Evolutionary conservation across 768 basidiomycete species (phyloP), one percentile per base, ranked within the genome.

Genomic region (Stropharia rugosoannulata): DNA sequence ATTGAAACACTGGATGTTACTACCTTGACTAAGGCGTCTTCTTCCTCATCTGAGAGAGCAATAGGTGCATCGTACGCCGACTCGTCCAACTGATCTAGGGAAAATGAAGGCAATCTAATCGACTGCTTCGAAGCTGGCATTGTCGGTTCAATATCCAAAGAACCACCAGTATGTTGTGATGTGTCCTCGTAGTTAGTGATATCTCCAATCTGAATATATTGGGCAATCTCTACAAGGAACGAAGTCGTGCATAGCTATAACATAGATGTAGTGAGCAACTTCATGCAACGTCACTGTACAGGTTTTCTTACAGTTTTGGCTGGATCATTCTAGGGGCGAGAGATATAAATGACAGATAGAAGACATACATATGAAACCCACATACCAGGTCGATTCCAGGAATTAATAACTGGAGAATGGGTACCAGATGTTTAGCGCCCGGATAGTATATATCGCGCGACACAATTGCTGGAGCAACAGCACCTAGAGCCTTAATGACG

Each of bases 311-410:
- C 87, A 59, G 89, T 91, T 73, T 92, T 92, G 0, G 81, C 74
- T 4, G 89, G 89, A 64, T 91, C 89, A 62, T 91, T 90, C 87
- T 90, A 55, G 18, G 10, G 41, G 5, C 9, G 15, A 37, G 37
- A 47, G 56, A 10, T 7, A 38, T 22, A 16, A 27, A 38, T 36
- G 36, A n/a, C 43, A 32, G 22, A 40, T 36, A 15, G 39, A 55
- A 37, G 12, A 52, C 15, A 36, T 13, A 25, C 19, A 43, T 32
- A 51, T 27, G 2, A 15, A 15, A 19, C 16, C 8, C 15, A 71
- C 84, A 53, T 68, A 89, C 88, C 59, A 95, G 76, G 73, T 95
- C 93, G 60, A 95, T 92, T 4, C 91, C 93, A 6, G 93, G 91
- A 49, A 94, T 80, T 18, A 93, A 77, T 16, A 95, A 77, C 52